These are phyloP conservation scores for Cadophora malorum DNA, from an alignment of 2,329 filamentous ascomycete genomes.

Conservation along the genomic window DNA sequence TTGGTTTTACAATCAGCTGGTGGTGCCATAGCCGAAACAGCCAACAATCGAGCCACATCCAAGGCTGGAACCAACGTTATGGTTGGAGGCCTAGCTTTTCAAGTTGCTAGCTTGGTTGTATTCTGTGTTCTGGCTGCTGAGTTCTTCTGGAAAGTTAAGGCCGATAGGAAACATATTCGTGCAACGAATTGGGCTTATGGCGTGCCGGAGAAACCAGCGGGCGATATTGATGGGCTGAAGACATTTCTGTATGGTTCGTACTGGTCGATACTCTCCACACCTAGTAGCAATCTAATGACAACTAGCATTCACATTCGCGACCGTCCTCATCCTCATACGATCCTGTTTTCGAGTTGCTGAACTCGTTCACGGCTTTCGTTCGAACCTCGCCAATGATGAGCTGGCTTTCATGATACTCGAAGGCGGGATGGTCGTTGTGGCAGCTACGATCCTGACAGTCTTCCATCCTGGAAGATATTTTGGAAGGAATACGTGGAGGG, in stretches of 20 bases:
- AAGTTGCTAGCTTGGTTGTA: slow-evolving; percentile 45
- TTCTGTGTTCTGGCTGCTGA: slow-evolving; percentile 37
- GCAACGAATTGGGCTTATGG: slow-evolving; percentile 12
- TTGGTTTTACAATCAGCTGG: slow-evolving; percentile 64
- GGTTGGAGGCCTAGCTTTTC: slow-evolving; percentile 48
- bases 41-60: slow-evolving; percentile 40
- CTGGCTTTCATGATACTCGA: slow-evolving; percentile 54
- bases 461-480: slow-evolving; percentile 45
- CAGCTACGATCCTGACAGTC: slow-evolving; percentile 42
- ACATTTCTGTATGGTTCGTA: slow-evolving; percentile 9
- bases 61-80: slow-evolving; percentile 44
- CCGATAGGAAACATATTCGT: slow-evolving; percentile 12
- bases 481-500: slow-evolving; percentile 28
- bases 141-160: slow-evolving; percentile 33
- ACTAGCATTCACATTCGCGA: slow-evolving; percentile 55
- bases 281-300: no score
- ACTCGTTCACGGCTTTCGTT: slow-evolving; percentile 59
- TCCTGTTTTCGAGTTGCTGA: slow-evolving; percentile 64
- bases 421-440: slow-evolving; percentile 47
- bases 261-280: no score
- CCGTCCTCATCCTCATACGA: slow-evolving; percentile 60
- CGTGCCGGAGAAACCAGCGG: not conserved
- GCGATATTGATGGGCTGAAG: slow-evolving; percentile 5
- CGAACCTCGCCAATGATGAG: slow-evolving; percentile 55
- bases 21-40: slow-evolving; percentile 59